Evolutionary conservation across 495 filamentous ascomycete genomes (phyloP).

Genomic region (Penicillium silybi): DNA sequence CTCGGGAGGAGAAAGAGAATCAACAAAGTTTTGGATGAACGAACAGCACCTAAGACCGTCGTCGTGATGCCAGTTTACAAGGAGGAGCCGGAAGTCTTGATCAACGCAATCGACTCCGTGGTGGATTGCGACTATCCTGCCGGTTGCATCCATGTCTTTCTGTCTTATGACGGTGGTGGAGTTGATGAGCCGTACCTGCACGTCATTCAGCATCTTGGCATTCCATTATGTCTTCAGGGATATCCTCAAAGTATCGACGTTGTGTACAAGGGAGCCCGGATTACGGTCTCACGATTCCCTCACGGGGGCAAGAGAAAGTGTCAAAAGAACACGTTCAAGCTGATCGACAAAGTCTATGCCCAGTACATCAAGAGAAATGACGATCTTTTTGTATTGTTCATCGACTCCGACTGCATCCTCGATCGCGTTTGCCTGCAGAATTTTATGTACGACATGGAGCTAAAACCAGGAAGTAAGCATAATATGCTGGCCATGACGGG

Average conservation of each 20-base stretch:
- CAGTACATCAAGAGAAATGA: slow-evolving; percentile 87
- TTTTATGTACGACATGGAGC: slow-evolving; percentile 98
- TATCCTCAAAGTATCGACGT: slow-evolving; percentile 94
- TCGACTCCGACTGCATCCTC: slow-evolving; percentile 96
- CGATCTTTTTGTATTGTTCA: slow-evolving; percentile 93
- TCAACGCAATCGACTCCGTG: slow-evolving; percentile 87
- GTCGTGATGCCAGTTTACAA: slow-evolving; percentile 98
- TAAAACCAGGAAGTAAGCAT: slow-evolving; percentile 87
- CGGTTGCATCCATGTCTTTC: slow-evolving; percentile 90
- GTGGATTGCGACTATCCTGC: slow-evolving; percentile 94
- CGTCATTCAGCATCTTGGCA: slow-evolving; percentile 83
- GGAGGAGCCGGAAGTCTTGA: slow-evolving; percentile 78
- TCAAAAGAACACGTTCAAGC: slow-evolving; percentile 89
- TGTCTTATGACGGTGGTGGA: slow-evolving; percentile 89
- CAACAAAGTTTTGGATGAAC: slow-evolving; percentile 79
- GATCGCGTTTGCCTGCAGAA: slow-evolving; percentile 93
- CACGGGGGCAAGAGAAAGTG: slow-evolving; percentile 94
- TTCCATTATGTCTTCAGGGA: slow-evolving; percentile 68
- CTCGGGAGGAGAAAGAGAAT: slow-evolving; percentile 77
- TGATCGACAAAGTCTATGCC: slow-evolving; percentile 90
- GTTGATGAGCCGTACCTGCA: slow-evolving; percentile 87
- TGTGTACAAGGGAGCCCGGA: slow-evolving; percentile 71
- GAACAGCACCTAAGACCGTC: slow-evolving; percentile 87
- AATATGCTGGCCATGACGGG: slow-evolving; percentile 99
- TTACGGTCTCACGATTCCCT: slow-evolving; percentile 89